Percentiles rank a stretch among this genome's conserved stretches.
phyloP scores from a whole-genome alignment of 257 asterid genomes.

The Lycium ferocissimum region DNA sequence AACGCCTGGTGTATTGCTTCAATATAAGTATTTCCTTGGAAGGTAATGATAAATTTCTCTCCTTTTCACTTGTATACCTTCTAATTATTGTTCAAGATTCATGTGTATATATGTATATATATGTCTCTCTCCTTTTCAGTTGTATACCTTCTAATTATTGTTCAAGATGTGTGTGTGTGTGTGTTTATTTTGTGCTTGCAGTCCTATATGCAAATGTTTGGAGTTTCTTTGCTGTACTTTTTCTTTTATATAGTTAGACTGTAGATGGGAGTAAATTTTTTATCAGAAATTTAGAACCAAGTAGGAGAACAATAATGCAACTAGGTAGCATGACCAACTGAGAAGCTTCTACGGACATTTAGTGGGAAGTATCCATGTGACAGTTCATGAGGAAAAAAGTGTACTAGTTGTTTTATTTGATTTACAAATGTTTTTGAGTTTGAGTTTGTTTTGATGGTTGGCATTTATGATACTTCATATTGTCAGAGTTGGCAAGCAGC shows the following conservation, averaged over 20 bases:
- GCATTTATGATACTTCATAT: not conserved
- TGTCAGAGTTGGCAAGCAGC: conserved; percentile 79
- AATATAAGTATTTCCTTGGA: conserved; percentile 81
- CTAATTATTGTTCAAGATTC: not conserved
- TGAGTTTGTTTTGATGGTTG: conserved; percentile 17
- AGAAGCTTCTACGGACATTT: not conserved
- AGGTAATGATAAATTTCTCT: conserved; percentile 53
- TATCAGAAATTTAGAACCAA: conserved; percentile 3
- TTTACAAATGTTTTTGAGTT: not conserved
- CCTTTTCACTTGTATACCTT: not conserved
- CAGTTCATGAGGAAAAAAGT: not conserved
- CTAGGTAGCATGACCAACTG: not conserved
- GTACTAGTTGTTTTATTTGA: not conserved
- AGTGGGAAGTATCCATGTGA: conserved; percentile 4
- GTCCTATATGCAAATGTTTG: not conserved
- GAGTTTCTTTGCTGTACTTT: not conserved
- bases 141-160: conserved; percentile 17
- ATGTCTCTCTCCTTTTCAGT: conserved; percentile 12
- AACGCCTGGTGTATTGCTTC: conserved; percentile 61
- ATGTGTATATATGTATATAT: not conserved
- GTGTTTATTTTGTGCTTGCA: not conserved
- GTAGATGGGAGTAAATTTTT: not conserved
- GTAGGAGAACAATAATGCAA: not conserved
- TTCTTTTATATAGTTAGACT: not conserved
- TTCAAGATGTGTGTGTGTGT: conserved; percentile 2